Evolutionary conservation across 116 monocot species (phyloP), one percentile per base, ranked within the genome.

Genomic region (Phalaenopsis hybrid): DNA sequence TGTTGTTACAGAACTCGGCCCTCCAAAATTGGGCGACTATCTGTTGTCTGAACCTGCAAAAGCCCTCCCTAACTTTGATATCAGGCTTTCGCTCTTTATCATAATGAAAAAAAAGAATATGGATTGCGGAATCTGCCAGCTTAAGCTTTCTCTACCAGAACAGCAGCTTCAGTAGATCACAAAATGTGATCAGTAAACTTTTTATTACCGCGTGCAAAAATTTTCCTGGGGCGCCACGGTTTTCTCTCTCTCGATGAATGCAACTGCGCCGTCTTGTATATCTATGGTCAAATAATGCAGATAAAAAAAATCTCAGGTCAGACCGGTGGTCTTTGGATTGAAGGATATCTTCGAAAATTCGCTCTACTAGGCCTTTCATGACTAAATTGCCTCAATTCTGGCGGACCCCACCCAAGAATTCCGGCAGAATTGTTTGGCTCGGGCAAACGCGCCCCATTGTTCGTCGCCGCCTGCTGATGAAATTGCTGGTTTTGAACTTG

Each of bases 321-420:
- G 69, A 86, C 80, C 74, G 44, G 67, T 84, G 91, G 25, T 63
- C 89, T 89, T 79, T 85, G 86, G 69, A 81, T 78, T n/a, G 89
- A 81, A 74, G 85, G 86, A 69, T 88, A 92, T n/a, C 85, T 89
- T 6, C 81, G 81, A 43, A 79, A 68, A 84, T 85, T 82, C 8
- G 81, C 75, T 81, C 92, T 88, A 43, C 63, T 87, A 9, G 90
- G 89, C 61, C 90, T 94, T 81, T 88, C 92, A 83, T 91, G 92
- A 43, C 77, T 81, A 67, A 87, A 89, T 28, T 86, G 83, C 58
- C 93, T 84, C 69, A 88, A 78, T 61, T 89, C 93, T 48, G 79
- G 83, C 9, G 98, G 98, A 44, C 86, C 95, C 83, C 81, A 93
- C 1, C 98, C 98, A 28, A 98, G 87, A 76, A 98, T 98, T 41